These are phyloP conservation scores for Phytophthora macrochlamydospora DNA, from an alignment of 352 stramenopile genomes.

Conservation along the genomic window DNA sequence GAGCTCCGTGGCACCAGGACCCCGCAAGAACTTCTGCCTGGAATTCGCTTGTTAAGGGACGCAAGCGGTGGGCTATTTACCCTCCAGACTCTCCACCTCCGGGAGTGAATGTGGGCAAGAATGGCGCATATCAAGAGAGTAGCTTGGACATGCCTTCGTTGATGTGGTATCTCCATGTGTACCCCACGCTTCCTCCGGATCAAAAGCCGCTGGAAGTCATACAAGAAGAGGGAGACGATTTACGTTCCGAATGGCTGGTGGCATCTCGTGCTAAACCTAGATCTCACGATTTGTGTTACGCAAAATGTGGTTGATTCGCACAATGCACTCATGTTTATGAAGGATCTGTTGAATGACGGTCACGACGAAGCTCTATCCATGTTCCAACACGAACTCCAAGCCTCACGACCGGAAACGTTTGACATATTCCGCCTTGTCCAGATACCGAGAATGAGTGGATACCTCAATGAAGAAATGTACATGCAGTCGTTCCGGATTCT, in stretches of 20 bases:
- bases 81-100: constrained; percentile 82
- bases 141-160: constrained; percentile 82
- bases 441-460: constrained; percentile 61
- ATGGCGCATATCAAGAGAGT: constrained; percentile 57
- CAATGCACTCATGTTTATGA: constrained; percentile 75
- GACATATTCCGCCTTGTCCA: constrained; percentile 72
- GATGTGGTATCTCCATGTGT: constrained; percentile 87
- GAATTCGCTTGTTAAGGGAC: constrained; percentile 94
- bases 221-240: constrained; percentile 94
- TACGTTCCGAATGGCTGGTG: constrained; percentile 98
- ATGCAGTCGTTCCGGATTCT: constrained; percentile 60
- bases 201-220: constrained; percentile 85
- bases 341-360: constrained; percentile 69
- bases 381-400: constrained; percentile 57
- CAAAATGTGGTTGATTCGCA: constrained; percentile 95
- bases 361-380: constrained; percentile 62
- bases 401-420: constrained; percentile 56
- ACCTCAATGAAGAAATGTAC: constrained; percentile 68
- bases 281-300: constrained; percentile 94
- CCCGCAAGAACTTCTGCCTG: constrained; percentile 95
- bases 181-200: constrained; percentile 73
- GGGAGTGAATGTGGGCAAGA: constrained; percentile 63
- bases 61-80: constrained; percentile 97
- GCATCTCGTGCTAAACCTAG: constrained; percentile 97
- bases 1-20: constrained; percentile 96